Percentiles rank a stretch among this genome's conserved stretches.
Conservation (phyloP, 352 stramenopile species). For the Blastocystis sp. region DNA sequence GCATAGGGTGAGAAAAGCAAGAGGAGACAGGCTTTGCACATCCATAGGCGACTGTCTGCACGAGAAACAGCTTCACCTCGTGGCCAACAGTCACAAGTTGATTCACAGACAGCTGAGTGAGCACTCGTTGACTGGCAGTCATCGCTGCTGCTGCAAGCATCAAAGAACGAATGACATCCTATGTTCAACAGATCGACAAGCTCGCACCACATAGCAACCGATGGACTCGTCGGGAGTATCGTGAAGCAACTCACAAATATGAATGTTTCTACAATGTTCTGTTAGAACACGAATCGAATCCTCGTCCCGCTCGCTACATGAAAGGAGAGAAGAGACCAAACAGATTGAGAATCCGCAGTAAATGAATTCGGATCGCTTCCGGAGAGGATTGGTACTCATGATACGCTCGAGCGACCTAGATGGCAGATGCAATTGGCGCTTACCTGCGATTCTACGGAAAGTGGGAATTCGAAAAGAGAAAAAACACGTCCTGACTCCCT, state of each 20-base stretch:
- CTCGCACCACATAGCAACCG: not conserved
- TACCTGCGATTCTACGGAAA: not conserved
- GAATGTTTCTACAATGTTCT: slow-evolving; percentile 11
- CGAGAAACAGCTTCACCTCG: slow-evolving; percentile 1
- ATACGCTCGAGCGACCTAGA: not conserved
- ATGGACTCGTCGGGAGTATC: not conserved
- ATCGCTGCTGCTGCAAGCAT: not conserved
- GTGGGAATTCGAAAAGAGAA: not conserved
- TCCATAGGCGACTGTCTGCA: not conserved
- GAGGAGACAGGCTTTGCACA: not conserved
- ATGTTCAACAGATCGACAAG: not conserved
- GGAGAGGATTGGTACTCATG: not conserved
- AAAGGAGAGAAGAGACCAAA: not conserved
- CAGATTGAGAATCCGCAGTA: not conserved
- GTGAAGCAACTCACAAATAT: not conserved
- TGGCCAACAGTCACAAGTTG: not conserved
- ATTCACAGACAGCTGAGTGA: not conserved
- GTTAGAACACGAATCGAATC: not conserved
- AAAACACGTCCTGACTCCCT: not conserved
- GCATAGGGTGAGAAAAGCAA: not conserved
- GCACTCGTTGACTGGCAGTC: not conserved
- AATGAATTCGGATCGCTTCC: not conserved
- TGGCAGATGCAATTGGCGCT: not conserved
- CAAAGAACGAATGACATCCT: not conserved
- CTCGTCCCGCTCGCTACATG: not conserved